A percentile compares a stretch with the other conserved stretches of the same genome.
Conservation (phyloP, 768 basidiomycete genomes). For the Mycena metata region DNA sequence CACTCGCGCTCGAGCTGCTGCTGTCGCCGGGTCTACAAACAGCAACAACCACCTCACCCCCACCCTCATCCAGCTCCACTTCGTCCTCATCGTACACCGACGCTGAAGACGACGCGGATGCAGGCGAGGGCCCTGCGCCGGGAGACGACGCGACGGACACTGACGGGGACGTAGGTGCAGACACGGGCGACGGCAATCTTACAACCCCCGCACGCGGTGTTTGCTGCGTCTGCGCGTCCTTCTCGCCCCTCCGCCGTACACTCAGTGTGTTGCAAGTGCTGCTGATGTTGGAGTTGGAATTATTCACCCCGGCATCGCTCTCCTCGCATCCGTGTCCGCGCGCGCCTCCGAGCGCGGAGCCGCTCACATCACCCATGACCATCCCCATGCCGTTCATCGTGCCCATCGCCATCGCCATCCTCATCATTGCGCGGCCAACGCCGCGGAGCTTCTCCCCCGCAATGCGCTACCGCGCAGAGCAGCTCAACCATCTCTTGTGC, state of each 20-base stretch:
- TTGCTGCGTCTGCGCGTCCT: constrained; percentile 37
- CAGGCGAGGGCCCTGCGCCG: constrained; percentile 25
- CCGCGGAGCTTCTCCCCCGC: too few species aligned
- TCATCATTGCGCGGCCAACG: constrained; percentile 22
- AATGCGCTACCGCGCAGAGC: too few species aligned
- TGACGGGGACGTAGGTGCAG: constrained; percentile 17
- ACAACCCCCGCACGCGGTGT: constrained; percentile 37
- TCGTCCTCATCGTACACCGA: constrained; percentile 33
- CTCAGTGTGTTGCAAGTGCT: background rate
- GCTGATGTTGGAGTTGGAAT: background rate
- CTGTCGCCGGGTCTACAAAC: constrained; percentile 24
- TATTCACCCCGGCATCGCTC: constrained; percentile 25
- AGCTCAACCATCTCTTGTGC: too few species aligned
- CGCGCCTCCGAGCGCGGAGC: constrained; percentile 33
- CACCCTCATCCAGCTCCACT: constrained; percentile 33
- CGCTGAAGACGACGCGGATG: constrained; percentile 20
- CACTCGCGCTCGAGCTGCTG: background rate
- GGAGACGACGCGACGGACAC: constrained; percentile 29
- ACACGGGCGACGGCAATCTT: constrained; percentile 31
- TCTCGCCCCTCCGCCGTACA: constrained; percentile 21
- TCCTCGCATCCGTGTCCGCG: constrained; percentile 38
- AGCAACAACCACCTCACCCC: constrained; percentile 38
- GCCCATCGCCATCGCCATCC: constrained; percentile 33
- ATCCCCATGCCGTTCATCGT: constrained; percentile 27
- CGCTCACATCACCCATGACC: constrained; percentile 33